Evolutionary conservation across 768 basidiomycete genomes (phyloP), one percentile per base, ranked within the genome.

Genomic region (Tylopilus rubrobrunneus): DNA sequence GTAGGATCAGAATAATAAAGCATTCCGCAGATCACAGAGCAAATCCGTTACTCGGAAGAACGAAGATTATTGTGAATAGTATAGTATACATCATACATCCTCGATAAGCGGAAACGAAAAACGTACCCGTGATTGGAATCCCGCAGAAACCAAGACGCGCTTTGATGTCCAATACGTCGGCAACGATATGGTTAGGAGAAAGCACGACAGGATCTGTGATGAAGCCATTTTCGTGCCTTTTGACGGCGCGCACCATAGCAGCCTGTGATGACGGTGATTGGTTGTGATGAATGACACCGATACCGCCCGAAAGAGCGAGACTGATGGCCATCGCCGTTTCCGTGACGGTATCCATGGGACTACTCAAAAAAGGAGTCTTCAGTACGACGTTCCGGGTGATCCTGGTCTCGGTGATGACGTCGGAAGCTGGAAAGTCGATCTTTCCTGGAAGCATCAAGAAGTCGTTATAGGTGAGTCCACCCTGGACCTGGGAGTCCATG

Each of bases 311-410:
- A 50, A 99, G 85, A 79, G 93, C 92, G 80, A 96, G 85, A 47
- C 86, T 76, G 67, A 96, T 92, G 29, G 92, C 92, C 91, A 95
- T 96, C 55, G 91, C 85, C 50, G 81, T 84, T 73, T 98, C 97
- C 1, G 97, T 98, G 62, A 98, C 97, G 43, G 97, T 99, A 76
- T 99, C 97, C 97, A 99, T 99, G 15, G 97, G 96, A 48, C 92
- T 95, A 70, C 92, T 96, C 77, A 98, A 78, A 74, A 99, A 96
- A 0, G 96, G 97, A 0, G 94, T 95, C 75, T 93, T 98, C 63
- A 99, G 79, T 41, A 77, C 74, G 62, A 98, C 90, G 62, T 97
- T 97, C 52, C 89, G 85, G 23, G 96, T 97, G 54, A 99, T 85
- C 51, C 79, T 83, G 63, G 84, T 88, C 75, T 98, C 92, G 3